A percentile compares a stretch with the other conserved stretches of the same genome.
Conservation (phyloP, 345 rosid genomes). For the Rhizophora mangle region DNA sequence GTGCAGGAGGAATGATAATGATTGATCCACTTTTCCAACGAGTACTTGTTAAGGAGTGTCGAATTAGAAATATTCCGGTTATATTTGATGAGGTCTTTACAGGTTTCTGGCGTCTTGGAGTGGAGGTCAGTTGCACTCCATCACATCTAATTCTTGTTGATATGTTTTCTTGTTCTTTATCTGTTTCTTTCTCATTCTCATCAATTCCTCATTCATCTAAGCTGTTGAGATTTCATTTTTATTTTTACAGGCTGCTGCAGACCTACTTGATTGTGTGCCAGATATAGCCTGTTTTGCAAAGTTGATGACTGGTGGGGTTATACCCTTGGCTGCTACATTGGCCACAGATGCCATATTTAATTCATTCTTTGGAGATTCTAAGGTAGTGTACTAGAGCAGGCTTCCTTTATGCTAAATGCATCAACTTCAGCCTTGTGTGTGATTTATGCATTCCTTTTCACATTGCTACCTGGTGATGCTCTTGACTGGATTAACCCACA, state of each 20-base stretch:
- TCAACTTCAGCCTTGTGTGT: too few relatives aligned
- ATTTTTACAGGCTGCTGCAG: conserved; percentile 62
- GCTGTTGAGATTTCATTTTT: conserved; percentile 21
- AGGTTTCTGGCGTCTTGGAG: conserved; percentile 97
- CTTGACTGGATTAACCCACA: not conserved
- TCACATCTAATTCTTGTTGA: conserved; percentile 2
- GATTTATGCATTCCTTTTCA: not conserved
- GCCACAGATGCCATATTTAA: conserved; percentile 66
- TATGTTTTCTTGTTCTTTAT: not conserved
- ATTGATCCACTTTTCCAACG: conserved; percentile 95
- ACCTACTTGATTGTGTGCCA: conserved; percentile 71
- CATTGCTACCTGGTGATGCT: not conserved
- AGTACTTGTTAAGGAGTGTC: conserved; percentile 79
- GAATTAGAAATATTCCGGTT: conserved; percentile 64
- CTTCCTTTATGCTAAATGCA: not conserved
- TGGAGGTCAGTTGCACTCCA: conserved; percentile 52
- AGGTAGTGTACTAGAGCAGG: conserved; percentile 43
- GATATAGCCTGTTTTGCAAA: conserved; percentile 96
- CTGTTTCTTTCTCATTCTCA: not conserved
- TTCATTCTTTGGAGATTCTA: conserved; percentile 84
- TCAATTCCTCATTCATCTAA: conserved; percentile 1
- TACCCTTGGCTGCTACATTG: conserved; percentile 88
- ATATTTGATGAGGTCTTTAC: conserved; percentile 96
- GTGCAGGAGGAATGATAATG: conserved; percentile 97
- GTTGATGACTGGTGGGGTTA: conserved; percentile 84